phyloP scores from a whole-genome alignment of 768 basidiomycete species.

The Lentinula raphanica region DNA sequence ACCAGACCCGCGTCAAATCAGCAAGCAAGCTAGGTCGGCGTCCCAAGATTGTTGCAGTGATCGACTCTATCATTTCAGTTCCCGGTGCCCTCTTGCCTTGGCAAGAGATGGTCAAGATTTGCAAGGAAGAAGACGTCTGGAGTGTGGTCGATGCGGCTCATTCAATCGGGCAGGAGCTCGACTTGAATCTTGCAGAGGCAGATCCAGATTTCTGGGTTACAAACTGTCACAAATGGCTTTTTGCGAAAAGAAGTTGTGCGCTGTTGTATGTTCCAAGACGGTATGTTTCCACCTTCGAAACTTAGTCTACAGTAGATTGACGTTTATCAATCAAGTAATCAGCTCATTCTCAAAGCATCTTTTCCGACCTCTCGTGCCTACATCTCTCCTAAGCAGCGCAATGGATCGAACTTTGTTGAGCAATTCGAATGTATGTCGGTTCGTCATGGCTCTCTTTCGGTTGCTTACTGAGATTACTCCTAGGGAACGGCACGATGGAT shows the following conservation, averaged over 20 bases:
- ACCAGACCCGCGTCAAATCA: background rate
- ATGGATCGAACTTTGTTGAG: conserved; percentile 37
- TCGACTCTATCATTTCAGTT: conserved; percentile 46
- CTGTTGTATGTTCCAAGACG: conserved; percentile 33
- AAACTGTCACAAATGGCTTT: conserved; percentile 68
- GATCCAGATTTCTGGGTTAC: conserved; percentile 60
- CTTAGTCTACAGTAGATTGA: background rate
- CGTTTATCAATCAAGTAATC: conserved; percentile 42
- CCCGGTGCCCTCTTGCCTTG: conserved; percentile 56
- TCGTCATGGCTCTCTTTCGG: conserved; percentile 6
- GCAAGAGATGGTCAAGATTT: conserved; percentile 52
- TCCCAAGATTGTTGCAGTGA: conserved; percentile 45
- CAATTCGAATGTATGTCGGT: conserved; percentile 50
- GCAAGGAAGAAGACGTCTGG: conserved; percentile 47
- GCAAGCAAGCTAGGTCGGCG: background rate
- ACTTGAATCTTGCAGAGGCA: conserved; percentile 42
- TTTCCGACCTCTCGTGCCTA: conserved; percentile 55
- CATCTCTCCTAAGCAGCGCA: conserved; percentile 37
- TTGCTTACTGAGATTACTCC: background rate
- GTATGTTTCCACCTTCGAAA: conserved; percentile 18
- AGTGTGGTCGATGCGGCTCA: conserved; percentile 62
- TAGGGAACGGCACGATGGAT: conserved; percentile 67
- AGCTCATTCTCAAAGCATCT: conserved; percentile 53
- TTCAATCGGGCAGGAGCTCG: conserved; percentile 54
- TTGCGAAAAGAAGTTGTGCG: conserved; percentile 47